Evolutionary conservation across 2,329 filamentous ascomycete species (phyloP), one percentile per base, ranked within the genome.

Genomic region (Cucurbitaria berberidis): DNA sequence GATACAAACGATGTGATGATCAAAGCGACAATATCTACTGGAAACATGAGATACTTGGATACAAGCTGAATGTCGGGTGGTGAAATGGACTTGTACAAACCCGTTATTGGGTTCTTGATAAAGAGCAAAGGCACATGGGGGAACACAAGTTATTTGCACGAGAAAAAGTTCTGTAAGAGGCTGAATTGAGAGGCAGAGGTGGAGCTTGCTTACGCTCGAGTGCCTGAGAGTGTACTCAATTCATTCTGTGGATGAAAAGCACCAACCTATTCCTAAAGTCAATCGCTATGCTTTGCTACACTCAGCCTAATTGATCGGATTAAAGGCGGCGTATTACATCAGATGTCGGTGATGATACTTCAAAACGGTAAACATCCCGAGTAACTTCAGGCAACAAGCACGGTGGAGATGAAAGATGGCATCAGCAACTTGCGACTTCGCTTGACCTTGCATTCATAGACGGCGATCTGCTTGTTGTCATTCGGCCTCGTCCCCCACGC

Each of bases 1-100:
- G 52, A 53, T n/a, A 48, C 42, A 1, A 26, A 41, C 3, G 35
- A 51, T 24, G 52, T 46, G n/a, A 21, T 44, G n/a, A n/a, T n/a
- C n/a, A n/a, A n/a, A 40, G 24, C 55, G 16, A 45, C 35, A n/a
- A 45, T 58, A 15, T 44, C 42, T 13, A 40, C 54, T 16, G 55
- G 22, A 13, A 48, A 51, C 16, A 15, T 27, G 11, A 22, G 22
- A 10, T 48, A 54, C 22, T 26, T 54, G 26, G 38, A 51, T n/a
- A 13, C 18, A n/a, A 19, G 40, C 11, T 41, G 45, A 11, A 18
- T 48, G 13, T 27, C 16, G 19, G 46, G 19, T 22, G 36, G 36
- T 10, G 30, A 19, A 15, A 36, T 19, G 10, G 38, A 39, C 10
- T 10, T 39, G 29, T 47, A 52, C 18, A 13, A 26, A 24, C 44